A percentile compares a stretch with the other conserved stretches of the same genome.
Evolutionary conservation across 257 asterid species (phyloP).

Genomic region (Osmanthus fragrans): DNA sequence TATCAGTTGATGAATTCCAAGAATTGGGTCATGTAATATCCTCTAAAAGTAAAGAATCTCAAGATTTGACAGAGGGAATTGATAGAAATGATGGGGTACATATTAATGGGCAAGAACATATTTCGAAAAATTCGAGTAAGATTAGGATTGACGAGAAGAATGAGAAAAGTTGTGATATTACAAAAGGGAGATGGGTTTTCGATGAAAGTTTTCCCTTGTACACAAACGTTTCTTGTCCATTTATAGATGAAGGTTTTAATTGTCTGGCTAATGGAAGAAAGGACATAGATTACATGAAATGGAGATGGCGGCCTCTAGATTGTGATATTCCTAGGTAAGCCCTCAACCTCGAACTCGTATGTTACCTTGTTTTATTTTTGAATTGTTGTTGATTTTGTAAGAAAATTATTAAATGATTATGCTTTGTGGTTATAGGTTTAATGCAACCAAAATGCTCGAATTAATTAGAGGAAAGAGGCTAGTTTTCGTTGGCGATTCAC

Average conservation of each 20-base stretch:
- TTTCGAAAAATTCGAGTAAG: conserved; percentile 1
- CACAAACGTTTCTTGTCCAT: conserved; percentile 68
- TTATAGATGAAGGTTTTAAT: conserved; percentile 86
- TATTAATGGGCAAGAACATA: conserved; percentile 9
- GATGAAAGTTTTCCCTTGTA: conserved; percentile 82
- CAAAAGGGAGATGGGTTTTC: conserved; percentile 77
- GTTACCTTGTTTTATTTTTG: not conserved
- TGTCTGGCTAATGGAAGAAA: conserved; percentile 77
- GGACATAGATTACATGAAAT: conserved; percentile 73
- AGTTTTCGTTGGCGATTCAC: conserved; percentile 88
- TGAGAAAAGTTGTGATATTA: conserved; percentile 48
- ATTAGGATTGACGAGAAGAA: conserved; percentile 27
- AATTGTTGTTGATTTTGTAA: not conserved
- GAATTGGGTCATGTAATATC: conserved; percentile 9
- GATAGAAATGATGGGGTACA: not conserved
- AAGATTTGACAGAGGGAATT: conserved; percentile 7
- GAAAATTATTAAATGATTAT: not conserved
- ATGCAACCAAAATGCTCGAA: conserved; percentile 80
- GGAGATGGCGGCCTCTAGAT: conserved; percentile 93
- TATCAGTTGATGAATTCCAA: conserved; percentile 4
- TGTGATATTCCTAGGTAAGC: conserved; percentile 87
- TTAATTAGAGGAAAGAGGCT: conserved; percentile 80
- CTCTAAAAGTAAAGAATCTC: not conserved
- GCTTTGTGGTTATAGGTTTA: conserved; percentile 52
- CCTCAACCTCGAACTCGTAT: not conserved